phyloP scores from a whole-genome alignment of 331 rosid genomes.

The Telfairia occidentalis region DNA sequence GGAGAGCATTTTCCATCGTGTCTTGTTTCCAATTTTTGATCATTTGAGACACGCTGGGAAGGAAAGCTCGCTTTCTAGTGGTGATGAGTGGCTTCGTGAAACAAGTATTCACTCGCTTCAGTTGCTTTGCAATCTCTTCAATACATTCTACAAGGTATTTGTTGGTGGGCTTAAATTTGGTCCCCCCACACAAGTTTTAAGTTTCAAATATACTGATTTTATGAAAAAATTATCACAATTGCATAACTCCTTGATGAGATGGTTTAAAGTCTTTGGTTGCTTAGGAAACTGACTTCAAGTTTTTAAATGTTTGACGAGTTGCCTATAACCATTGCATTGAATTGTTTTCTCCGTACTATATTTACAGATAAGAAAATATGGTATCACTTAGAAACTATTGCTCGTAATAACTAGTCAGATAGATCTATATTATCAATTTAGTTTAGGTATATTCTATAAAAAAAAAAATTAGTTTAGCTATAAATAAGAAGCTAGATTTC shows the following conservation, averaged over 20 bases:
- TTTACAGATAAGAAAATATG: not conserved
- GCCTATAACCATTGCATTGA: not conserved
- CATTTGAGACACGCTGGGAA: conserved; percentile 93
- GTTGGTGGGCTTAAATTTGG: conserved; percentile 10
- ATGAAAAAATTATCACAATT: too few species aligned
- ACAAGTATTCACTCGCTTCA: conserved; percentile 96
- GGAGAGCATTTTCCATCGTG: conserved; percentile 97
- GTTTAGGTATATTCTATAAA: not conserved
- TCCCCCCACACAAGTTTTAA: not conserved
- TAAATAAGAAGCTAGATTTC: not conserved
- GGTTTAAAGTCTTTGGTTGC: not conserved
- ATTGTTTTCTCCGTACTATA: not conserved
- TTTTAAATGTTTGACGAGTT: not conserved
- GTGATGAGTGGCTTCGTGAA: conserved; percentile 84
- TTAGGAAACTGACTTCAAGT: not conserved
- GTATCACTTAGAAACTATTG: not conserved
- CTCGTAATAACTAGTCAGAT: not conserved
- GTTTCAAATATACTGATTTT: not conserved
- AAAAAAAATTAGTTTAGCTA: not conserved
- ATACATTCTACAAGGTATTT: conserved; percentile 86
- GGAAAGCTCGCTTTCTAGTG: conserved; percentile 53
- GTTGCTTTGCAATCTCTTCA: conserved; percentile 95
- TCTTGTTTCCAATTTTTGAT: conserved; percentile 97
- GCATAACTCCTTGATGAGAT: not conserved
- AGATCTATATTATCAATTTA: not conserved